Evolutionary conservation across 2,329 filamentous ascomycete species (phyloP).

Genomic region (Daldinia sp.): DNA sequence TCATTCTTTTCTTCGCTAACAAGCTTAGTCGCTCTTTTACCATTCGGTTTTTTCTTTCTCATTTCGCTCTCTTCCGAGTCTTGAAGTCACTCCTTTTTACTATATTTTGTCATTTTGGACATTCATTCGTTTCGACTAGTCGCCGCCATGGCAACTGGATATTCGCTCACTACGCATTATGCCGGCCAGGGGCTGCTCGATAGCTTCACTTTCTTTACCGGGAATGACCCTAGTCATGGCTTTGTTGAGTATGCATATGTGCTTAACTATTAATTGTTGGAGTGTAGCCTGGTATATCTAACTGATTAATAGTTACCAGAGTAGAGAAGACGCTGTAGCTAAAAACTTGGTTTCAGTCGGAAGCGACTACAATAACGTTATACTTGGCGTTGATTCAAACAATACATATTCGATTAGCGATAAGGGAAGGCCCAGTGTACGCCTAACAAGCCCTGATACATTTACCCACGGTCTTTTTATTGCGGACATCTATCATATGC

Average conservation of each 20-base stretch:
- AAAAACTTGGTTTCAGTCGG: slow-evolving; percentile 59
- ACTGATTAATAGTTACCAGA: slow-evolving; percentile 57
- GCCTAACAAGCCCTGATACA: slow-evolving; percentile 72
- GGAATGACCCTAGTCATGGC: slow-evolving; percentile 72
- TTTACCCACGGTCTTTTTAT: slow-evolving; percentile 78
- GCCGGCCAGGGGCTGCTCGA: slow-evolving; percentile 51
- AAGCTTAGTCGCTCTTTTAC: slow-evolving; percentile 42
- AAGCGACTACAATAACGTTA: slow-evolving; percentile 56
- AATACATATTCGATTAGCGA: slow-evolving; percentile 53
- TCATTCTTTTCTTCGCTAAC: slow-evolving; percentile 30
- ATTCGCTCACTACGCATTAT: slow-evolving; percentile 51
- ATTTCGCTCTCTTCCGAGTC: slow-evolving; percentile 21
- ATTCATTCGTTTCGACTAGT: slow-evolving; percentile 19
- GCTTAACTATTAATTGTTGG: not conserved
- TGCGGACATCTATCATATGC: slow-evolving; percentile 80
- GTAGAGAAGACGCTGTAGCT: slow-evolving; percentile 54
- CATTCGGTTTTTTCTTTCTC: slow-evolving; percentile 33
- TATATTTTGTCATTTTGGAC: slow-evolving; percentile 22
- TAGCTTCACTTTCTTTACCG: slow-evolving; percentile 64
- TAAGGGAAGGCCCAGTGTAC: slow-evolving; percentile 69
- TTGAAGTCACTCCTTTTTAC: slow-evolving; percentile 48
- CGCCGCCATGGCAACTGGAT: slow-evolving; percentile 43
- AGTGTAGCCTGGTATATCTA: not conserved
- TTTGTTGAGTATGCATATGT: slow-evolving; percentile 71
- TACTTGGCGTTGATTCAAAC: slow-evolving; percentile 59